Conservation (phyloP, 495 filamentous ascomycete genomes). For the Diplogelasinospora grovesii region DNA sequence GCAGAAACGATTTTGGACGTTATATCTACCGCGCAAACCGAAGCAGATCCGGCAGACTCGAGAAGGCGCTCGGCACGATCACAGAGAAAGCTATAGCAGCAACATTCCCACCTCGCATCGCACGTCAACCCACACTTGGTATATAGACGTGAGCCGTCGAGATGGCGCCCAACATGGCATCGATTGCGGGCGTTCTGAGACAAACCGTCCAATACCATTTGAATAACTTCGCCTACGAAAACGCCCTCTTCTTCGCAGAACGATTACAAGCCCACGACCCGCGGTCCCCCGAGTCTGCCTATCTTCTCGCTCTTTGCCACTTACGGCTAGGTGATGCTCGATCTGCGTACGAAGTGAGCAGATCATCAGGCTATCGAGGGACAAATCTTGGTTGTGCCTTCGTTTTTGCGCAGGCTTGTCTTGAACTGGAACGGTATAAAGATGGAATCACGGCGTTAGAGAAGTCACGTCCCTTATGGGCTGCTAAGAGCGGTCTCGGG, state of each 20-base stretch:
- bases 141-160: conserved; percentile 8
- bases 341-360: conserved; percentile 62
- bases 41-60: too few species aligned
- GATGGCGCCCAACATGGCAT: conserved; percentile 66
- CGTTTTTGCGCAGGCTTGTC: conserved; percentile 82
- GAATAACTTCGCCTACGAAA: conserved; percentile 80
- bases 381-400: conserved; percentile 82
- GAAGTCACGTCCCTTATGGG: conserved; percentile 63
- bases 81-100: too few species aligned
- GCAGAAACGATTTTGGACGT: too few species aligned
- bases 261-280: conserved; percentile 78
- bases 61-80: too few species aligned
- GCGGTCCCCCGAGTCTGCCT: conserved; percentile 67
- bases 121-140: too few species aligned
- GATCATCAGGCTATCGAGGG: conserved; percentile 54
- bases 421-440: conserved; percentile 66
- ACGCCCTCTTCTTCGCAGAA: conserved; percentile 86
- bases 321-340: conserved; percentile 68
- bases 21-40: too few species aligned
- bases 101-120: too few species aligned
- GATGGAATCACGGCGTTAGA: conserved; percentile 80
- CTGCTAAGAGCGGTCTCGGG: conserved; percentile 63
- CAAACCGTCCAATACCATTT: conserved; percentile 88
- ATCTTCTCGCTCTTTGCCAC: conserved; percentile 78
- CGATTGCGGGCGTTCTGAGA: conserved; percentile 67